Evolutionary conservation across 2,329 filamentous ascomycete species (phyloP).

Genomic region (Botrytis deweyae): DNA sequence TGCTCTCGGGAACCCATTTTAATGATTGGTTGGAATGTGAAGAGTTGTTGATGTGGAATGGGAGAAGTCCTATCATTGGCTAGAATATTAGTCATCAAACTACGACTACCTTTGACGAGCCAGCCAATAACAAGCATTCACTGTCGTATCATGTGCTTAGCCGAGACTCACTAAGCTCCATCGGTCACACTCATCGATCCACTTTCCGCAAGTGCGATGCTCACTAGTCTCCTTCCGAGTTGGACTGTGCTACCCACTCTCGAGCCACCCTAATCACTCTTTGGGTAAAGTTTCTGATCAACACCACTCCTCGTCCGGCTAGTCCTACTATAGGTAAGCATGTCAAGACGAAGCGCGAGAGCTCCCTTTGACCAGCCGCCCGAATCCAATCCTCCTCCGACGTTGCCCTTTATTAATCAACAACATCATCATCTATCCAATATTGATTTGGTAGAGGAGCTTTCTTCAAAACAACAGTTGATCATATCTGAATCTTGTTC

Average conservation of each 20-base stretch:
- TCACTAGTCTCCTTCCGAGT: not conserved
- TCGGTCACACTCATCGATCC: not conserved
- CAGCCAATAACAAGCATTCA: too few species aligned
- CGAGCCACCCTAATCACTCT: not conserved
- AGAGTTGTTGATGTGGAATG: not conserved
- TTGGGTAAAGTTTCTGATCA: conserved; percentile 2
- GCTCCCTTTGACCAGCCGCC: conserved; percentile 15
- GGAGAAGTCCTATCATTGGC: not conserved
- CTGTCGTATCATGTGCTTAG: not conserved
- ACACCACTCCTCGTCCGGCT: not conserved
- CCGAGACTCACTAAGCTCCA: not conserved
- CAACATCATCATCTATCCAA: conserved; percentile 17
- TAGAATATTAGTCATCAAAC: not conserved
- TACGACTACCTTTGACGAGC: too few species aligned
- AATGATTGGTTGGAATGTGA: not conserved
- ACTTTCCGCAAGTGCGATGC: not conserved
- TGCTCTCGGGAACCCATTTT: not conserved
- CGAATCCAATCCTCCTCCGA: conserved; percentile 1
- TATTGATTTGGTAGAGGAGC: conserved; percentile 2
- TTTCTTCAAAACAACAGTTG: conserved; percentile 10
- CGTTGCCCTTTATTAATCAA: not conserved
- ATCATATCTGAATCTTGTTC: conserved; percentile 37
- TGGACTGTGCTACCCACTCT: not conserved
- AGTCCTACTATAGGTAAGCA: not conserved
- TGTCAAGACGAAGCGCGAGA: not conserved